Base-by-base conservation (phyloP, 2,329 filamentous ascomycete species). In the Sclerotinia sclerotiorum region DNA sequence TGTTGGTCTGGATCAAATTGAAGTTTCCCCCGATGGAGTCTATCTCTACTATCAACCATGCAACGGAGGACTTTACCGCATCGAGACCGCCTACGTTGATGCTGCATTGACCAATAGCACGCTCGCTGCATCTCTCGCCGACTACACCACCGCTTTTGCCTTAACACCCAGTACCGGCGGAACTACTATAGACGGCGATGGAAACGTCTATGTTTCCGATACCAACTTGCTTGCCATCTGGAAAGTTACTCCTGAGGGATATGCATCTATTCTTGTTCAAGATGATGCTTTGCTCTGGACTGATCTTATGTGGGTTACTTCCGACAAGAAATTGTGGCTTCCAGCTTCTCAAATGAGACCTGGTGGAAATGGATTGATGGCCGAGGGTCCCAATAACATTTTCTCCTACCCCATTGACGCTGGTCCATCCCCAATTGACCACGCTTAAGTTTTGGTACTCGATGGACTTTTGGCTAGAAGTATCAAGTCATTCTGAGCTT, bases 11-110 rank as follows among this genome's bases (percentile, higher is more conserved):
- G 79, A 80, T 68, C 79, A 81, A 65, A 75, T 78, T n/a, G 79
- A 80, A 71, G 78, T 80, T 7, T 79, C 77, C 0, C 79, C 79
- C 1, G 76, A 80, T 56, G 78, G 76, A 2, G 71, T 75, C 27
- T 80, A 74, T 48, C 73, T 78, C 52, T 80, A 80, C 71, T 80
- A 79, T 67, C 78, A 80, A 67, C 78, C 79, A 10, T 72, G 74
- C 4, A 77, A 71, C 55, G 79, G 79, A 17, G 76, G 78, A 2
- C 70, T 81, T 70, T 77, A 69, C 52, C 74, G 76, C 8, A 77
- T 81, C 69, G 71, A 77, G 65, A 80, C 78, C 0, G 70, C 71
- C 29, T 78, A 74, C 51, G 71, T 80, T n/a, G 75, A 79, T 56
- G 70, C 73, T 32, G 73, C 78, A 1, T 74, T 77, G 64, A 75